Evolutionary conservation across 2,329 filamentous ascomycete genomes (phyloP).

Genomic region (Gnomoniopsis smithogilvyi): DNA sequence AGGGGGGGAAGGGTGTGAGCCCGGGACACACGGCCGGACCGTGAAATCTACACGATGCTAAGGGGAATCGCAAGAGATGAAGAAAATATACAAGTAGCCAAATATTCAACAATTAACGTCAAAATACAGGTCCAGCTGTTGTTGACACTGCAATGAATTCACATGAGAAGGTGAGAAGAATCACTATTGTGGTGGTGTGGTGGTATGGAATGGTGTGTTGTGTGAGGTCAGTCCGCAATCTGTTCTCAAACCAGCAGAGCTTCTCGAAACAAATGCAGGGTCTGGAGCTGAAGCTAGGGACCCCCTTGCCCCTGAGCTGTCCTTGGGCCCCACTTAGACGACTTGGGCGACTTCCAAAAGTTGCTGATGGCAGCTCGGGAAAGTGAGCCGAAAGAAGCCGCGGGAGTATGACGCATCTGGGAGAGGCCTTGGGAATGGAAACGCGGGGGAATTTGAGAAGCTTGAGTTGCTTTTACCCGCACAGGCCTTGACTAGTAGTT

Average conservation of each 20-base stretch:
- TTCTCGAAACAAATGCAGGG: background rate
- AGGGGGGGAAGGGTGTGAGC: background rate
- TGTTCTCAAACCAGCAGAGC: conserved; percentile 21
- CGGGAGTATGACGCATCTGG: background rate
- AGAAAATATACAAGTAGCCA: background rate
- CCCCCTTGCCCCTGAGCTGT: background rate
- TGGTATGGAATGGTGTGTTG: background rate
- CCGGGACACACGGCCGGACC: background rate
- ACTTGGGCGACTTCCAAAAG: background rate
- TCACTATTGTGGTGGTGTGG: background rate
- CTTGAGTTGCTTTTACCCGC: background rate
- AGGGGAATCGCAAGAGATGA: background rate
- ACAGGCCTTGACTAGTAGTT: no score
- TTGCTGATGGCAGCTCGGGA: background rate
- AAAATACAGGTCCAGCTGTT: conserved; percentile 10
- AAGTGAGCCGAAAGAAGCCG: background rate
- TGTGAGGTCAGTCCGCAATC: conserved; percentile 28
- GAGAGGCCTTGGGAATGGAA: background rate
- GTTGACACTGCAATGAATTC: background rate
- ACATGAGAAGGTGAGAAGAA: background rate
- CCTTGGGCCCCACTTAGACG: background rate
- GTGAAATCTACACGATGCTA: background rate
- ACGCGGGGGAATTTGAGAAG: background rate
- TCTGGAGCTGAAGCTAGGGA: background rate
- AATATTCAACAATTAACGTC: background rate